Evolutionary conservation across 805 yeast species (phyloP), one percentile per base, ranked within the genome.

Genomic region (Yarrowia porcina): DNA sequence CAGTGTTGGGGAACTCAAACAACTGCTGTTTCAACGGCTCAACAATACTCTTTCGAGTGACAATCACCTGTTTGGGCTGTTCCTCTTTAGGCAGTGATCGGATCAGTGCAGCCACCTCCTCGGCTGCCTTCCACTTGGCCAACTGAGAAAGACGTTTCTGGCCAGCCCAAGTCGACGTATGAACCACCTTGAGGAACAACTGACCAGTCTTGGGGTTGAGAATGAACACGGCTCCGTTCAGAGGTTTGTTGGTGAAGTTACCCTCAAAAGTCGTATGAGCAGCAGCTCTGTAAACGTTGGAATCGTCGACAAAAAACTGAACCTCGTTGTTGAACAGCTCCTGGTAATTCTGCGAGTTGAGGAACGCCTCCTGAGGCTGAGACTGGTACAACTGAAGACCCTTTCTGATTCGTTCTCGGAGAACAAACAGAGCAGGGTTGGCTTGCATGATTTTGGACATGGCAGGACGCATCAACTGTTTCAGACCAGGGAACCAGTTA

Each of bases 71-170:
- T 69, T 88, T 88, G 1, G 99, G 99, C 70, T 91, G 97, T 74
- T 94, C 97, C 69, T 93, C 97, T 62, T 84, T 80, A 0, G 97
- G 97, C 61, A 94, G 76, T 0, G 97, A 89, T 44, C 97, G 80
- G 18, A 94, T 82, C 66, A 94, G 77, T 0, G 96, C 96, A 15
- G 97, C 93, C 21, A 90, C 96, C 74, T 93, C 98, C 75, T 94
- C 99, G 0, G 99, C 98, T 1, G 98, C 86, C 73, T 93, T 94
- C 99, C 99, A 94, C 72, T 94, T 94, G 1, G 98, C 92, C 67
- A 94, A 76, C 71, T 94, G 97, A 28, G 94, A 87, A 65, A 93
- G 80, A 69, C 97, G 87, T 70, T 90, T 92, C 73, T 94, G 98
- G 18, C 99, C 99, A 3, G 96, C 87, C 96, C 97, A 94, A 1